Evolutionary conservation across 805 yeast species (phyloP).

Genomic region (Barnettozyma salicaria): DNA sequence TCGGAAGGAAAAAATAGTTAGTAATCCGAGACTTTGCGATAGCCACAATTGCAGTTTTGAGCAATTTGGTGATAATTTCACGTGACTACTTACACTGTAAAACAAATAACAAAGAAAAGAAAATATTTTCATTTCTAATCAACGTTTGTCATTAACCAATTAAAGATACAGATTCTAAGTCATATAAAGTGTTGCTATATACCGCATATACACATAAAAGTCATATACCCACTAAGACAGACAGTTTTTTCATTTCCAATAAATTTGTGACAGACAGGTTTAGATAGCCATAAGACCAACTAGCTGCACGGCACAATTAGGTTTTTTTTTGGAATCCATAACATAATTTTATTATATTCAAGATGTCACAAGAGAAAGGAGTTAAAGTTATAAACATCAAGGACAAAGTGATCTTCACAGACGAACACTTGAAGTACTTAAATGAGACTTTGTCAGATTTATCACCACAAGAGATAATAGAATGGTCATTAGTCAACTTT

Average conservation of each 20-base stretch:
- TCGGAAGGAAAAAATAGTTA: too few relatives aligned
- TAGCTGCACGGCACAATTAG: too few relatives aligned
- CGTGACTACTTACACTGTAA: conserved; percentile 8
- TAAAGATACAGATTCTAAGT: too few relatives aligned
- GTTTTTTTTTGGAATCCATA: too few relatives aligned
- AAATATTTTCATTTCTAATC: conserved; percentile 4
- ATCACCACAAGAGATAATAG: conserved; percentile 64
- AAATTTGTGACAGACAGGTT: background rate
- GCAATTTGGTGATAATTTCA: conserved; percentile 14
- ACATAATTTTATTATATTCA: too few relatives aligned
- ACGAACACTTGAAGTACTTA: conserved; percentile 56
- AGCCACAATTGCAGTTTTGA: conserved; percentile 11
- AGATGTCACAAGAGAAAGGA: conserved; percentile 3
- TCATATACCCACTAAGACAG: too few relatives aligned
- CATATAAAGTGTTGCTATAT: too few relatives aligned
- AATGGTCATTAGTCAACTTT: conserved; percentile 80
- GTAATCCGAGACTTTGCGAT: conserved; percentile 6
- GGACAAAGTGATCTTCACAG: conserved; percentile 33
- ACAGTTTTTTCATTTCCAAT: background rate
- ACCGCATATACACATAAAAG: too few relatives aligned
- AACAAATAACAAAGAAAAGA: background rate
- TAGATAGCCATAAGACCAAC: background rate
- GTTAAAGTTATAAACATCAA: conserved; percentile 22
- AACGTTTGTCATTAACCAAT: too few relatives aligned
- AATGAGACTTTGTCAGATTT: conserved; percentile 50